phyloP scores from a whole-genome alignment of 2,329 filamentous ascomycete genomes.

The Botrytis fabae region DNA sequence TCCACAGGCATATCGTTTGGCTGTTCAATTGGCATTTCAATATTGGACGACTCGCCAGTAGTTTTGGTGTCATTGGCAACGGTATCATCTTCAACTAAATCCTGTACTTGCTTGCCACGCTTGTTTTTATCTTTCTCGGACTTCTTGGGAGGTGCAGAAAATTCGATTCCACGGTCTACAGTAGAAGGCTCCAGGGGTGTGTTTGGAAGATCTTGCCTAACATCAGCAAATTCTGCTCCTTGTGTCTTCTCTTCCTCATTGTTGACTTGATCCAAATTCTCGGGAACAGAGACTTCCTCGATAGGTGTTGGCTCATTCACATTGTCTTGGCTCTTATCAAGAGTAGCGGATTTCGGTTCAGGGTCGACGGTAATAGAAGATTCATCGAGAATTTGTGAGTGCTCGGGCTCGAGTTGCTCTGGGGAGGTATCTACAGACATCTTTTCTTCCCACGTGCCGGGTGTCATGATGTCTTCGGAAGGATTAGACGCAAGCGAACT shows the following conservation, averaged over 20 bases:
- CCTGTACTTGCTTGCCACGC: constrained; percentile 14
- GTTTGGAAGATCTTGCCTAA: neutral
- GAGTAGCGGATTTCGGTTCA: neutral
- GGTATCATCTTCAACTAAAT: constrained; percentile 13
- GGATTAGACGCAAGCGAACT: neutral
- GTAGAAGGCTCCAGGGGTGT: neutral
- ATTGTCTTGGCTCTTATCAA: neutral
- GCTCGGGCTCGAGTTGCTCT: neutral
- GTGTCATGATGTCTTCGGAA: neutral
- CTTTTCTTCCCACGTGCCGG: neutral
- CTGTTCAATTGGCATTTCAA: neutral
- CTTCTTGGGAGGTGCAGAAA: constrained; percentile 15
- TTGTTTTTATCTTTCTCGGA: constrained; percentile 36
- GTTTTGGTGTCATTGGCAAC: neutral
- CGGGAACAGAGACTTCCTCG: neutral
- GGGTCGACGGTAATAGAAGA: neutral
- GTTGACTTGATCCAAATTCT: neutral
- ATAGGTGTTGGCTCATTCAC: neutral
- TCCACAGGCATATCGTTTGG: constrained; percentile 8
- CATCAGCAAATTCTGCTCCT: neutral
- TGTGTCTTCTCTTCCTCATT: neutral
- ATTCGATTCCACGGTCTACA: neutral
- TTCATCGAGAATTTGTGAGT: neutral
- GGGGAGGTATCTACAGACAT: neutral
- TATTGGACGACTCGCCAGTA: neutral